Evolutionary conservation across 805 yeast species (phyloP), one percentile per base, ranked within the genome.

Genomic region (Scheffersomyces ergatensis): DNA sequence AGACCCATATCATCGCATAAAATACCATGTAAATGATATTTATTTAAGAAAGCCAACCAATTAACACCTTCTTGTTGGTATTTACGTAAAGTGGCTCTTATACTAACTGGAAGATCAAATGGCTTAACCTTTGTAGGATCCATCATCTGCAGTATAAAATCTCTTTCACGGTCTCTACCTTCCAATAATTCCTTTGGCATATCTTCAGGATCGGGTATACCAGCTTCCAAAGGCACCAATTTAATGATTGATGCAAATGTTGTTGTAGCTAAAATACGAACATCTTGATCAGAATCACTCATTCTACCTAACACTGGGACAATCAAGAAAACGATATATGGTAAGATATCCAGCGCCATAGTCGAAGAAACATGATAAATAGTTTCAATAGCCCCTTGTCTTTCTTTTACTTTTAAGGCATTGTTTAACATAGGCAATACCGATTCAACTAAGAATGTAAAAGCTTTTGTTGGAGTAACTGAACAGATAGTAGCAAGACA

Each of bases 1-100:
- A 93, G 74, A 5, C 99, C 99, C 99, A 93, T 93, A 80, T 93
- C 99, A 61, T 93, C 99, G 79, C 99, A 93, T 36, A 93, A 71
- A 55, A 93, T 92, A 39, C 99, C 99, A 66, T 93, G 99, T 39
- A 93, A 70, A 61, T 92, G 96, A 58, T 93, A 93, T 55, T 87
- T 87, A 67, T 93, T 93, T 55, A 93, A 74, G 57, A 93, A 93
- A 7, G 96, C 96, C 39, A 93, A 72, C 99, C 99, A 93, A 60
- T 92, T 93, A 29, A 93, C 95, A 63, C 99, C 99, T 45, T 93
- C 98, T 60, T 93, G 98, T 66, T 93, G 99, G 58, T 93, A 93
- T 47, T 87, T 85, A 59, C 99, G 80, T 47, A 93, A 73, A 1
- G 95, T 88, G 0, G 99, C 99, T 47, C 88, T 86, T 45, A 93